Percentiles rank a stretch among this genome's conserved stretches.
Evolutionary conservation across 140 eudicot genomes (phyloP).

Genomic region (Anethum foeniculum): DNA sequence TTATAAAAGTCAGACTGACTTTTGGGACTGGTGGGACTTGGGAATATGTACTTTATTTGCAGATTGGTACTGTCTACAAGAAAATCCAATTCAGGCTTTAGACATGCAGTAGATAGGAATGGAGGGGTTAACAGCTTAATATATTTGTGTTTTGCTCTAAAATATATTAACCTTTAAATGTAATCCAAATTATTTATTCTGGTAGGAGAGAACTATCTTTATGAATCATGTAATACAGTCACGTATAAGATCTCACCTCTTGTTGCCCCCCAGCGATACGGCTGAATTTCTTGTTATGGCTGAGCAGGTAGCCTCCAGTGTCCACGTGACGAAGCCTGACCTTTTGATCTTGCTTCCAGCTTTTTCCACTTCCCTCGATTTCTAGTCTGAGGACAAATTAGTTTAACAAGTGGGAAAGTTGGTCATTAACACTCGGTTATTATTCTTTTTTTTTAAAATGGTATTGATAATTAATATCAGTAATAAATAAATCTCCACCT

Average conservation of each 20-base stretch:
- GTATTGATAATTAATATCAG: neutral
- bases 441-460: neutral
- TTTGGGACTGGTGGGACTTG: neutral
- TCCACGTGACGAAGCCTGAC: constrained; percentile 56
- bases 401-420: neutral
- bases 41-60: neutral
- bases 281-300: constrained; percentile 57
- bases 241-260: constrained; percentile 35
- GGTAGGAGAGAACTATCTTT: neutral
- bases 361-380: constrained; percentile 56
- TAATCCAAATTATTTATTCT: neutral
- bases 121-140: neutral
- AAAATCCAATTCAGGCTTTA: neutral
- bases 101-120: neutral
- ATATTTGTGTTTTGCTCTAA: neutral
- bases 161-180: neutral
- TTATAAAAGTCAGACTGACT: neutral
- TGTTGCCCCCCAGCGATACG: constrained; percentile 63
- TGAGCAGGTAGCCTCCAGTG: constrained; percentile 59
- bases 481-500: constrained; percentile 28
- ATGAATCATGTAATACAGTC: constrained; percentile 8
- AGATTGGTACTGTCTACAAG: neutral
- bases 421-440: neutral
- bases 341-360: constrained; percentile 66
- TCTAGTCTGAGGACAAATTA: constrained; percentile 28